Evolutionary conservation across 257 asterid genomes (phyloP), one percentile per base, ranked within the genome.

Genomic region (Capsicum baccatum): DNA sequence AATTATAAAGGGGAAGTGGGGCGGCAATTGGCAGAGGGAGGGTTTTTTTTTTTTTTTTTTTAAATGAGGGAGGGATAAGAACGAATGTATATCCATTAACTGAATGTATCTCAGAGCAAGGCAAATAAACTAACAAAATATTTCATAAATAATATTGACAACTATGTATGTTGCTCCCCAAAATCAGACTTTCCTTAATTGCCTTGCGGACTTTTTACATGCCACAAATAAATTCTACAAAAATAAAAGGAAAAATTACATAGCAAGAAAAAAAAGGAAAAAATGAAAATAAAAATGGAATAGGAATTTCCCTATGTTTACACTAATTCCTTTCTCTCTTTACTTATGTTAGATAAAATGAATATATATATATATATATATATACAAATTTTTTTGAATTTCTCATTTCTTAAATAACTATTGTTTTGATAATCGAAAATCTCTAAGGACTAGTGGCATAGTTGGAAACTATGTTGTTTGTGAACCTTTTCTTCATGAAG

Each of bases 161-260:
- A 76, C 63, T 26, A 52, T 26, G 33, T 39, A 68, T 16, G 33
- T 69, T 54, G 50, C 67, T 58, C 81, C 76, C 26, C 68, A 48
- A 66, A 37, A 60, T 17, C 68, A 85, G 6, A 81, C 14, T 50
- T 78, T 58, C 76, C 63, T 79, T 10, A 80, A 35, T 63, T 88
- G 89, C 89, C 90, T 88, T 88, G 83, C 89, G 89, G 89, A 88
- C 89, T 88, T 84, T 64, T 56, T 78, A 78, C 67, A 83, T 81
- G 42, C 86, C 85, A 76, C 57, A 64, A 57, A 80, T 70, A 71
- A 69, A 59, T 44, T 67, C 9, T 5, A 52, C 73, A 26, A 16
- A 78, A 26, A 14, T 44, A 39, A 71, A 59, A 70, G 54, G 47
- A 79, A 76, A 39, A 13, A 37, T 3, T 74, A 47, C 15, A 62